Evolutionary conservation across 768 basidiomycete species (phyloP), one percentile per base, ranked within the genome.

Genomic region (Podaxis sp.): DNA sequence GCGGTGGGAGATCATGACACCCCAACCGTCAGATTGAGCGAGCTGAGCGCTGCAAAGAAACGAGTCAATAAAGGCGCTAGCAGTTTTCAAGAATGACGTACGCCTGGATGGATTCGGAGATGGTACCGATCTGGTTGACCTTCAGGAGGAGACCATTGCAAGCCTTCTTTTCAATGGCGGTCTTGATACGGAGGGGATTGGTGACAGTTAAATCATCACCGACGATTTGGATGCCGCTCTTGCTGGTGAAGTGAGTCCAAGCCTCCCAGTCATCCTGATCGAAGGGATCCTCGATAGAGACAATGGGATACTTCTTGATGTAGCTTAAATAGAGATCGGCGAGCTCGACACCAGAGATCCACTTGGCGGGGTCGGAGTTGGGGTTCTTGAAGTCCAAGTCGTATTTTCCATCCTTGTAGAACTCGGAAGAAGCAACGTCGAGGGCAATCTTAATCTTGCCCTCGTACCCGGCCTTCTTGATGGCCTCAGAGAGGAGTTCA

Each of bases 231-330:
- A 96, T 90, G 24, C 83, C 82, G 70, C 88, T 84, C 65, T 85
- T 76, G 69, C 80, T 77, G 69, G 91, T 97, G 80, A 98, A 93
- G 82, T 94, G 88, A 40, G 86, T 80, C 97, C 97, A 99, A 46
- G 95, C 94, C 74, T 94, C 94, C 94, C 94, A 98, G 80, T 99
- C 97, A 74, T 99, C 97, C 82, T 99, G 96, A 78, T 98, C 96
- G 79, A 99, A 99, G 75, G 97, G 96, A 76, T 99, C 97, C 80
- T 96, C 95, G 68, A 96, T 85, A 36, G 94, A 95, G 61, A 93
- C 86, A 67, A 98, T 98, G 64, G 96, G 95, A 83, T 98, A 98
- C 79, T 96, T 90, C 78, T 93, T 83, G 74, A 91, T 78, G 74
- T 93, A 93, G 69, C 80, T 71, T 67, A 94, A 75, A 84, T 98